phyloP scores from a whole-genome alignment of 257 asterid species.

The Capsicum chinense region DNA sequence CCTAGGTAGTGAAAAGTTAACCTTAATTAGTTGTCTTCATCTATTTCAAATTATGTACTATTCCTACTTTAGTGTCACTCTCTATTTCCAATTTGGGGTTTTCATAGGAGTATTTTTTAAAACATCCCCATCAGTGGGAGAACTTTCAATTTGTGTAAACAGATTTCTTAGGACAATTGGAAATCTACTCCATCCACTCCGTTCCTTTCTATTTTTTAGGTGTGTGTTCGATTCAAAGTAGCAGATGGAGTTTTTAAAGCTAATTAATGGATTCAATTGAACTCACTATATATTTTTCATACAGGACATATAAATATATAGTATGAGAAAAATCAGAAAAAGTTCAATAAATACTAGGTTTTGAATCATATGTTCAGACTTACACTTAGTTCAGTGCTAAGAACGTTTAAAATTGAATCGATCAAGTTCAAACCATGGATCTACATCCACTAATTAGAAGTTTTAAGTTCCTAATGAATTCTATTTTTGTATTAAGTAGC shows the following conservation, averaged over 20 bases:
- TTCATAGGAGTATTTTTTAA: background rate
- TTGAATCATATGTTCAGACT: background rate
- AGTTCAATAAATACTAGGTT: background rate
- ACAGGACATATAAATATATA: background rate
- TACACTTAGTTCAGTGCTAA: background rate
- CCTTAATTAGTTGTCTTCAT: background rate
- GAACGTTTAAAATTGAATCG: background rate
- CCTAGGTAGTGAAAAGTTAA: background rate
- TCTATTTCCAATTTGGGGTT: background rate
- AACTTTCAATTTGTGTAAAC: slow-evolving; percentile 8
- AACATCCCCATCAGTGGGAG: background rate
- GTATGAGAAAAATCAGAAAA: background rate
- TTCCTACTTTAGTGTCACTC: background rate
- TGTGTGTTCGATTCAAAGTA: background rate
- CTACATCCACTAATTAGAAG: background rate
- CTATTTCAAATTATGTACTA: background rate
- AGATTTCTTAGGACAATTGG: background rate
- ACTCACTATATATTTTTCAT: background rate
- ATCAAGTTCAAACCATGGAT: background rate
- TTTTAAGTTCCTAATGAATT: background rate
- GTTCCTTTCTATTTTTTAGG: background rate
- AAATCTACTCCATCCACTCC: background rate
- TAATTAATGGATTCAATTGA: background rate
- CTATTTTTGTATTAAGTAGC: background rate
- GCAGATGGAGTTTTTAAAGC: background rate